These are phyloP conservation scores for Penicillium desertorum DNA, from an alignment of 495 filamentous ascomycete genomes.

Conservation along the genomic window DNA sequence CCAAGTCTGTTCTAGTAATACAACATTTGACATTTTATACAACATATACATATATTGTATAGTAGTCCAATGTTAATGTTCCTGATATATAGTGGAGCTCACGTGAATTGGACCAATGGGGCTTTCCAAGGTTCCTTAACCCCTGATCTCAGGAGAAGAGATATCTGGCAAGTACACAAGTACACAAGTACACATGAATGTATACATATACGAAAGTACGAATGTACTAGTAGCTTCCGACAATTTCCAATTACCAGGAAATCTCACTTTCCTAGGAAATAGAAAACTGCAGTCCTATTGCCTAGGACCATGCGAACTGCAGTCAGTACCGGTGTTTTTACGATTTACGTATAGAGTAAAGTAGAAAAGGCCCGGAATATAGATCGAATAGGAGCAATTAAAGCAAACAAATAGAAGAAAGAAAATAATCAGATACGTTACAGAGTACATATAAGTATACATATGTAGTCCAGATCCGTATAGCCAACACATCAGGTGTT, in stretches of 20 bases:
- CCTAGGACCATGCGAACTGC: slow-evolving; percentile 1
- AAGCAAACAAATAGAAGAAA: neutral
- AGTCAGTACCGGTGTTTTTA: slow-evolving; percentile 11
- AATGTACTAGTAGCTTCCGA: too few relatives aligned
- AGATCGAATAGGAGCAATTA: neutral
- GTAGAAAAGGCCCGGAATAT: neutral
- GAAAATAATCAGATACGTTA: neutral
- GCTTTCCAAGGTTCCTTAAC: slow-evolving; percentile 13
- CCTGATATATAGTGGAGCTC: slow-evolving; percentile 17
- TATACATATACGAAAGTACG: too few relatives aligned
- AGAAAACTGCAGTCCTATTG: neutral
- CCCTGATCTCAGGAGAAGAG: slow-evolving; percentile 25
- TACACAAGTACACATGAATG: neutral
- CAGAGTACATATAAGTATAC: neutral
- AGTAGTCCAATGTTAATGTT: neutral
- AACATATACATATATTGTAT: too few relatives aligned
- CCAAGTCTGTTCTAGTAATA: neutral
- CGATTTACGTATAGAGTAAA: neutral
- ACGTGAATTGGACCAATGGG: slow-evolving; percentile 17
- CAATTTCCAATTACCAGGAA: neutral
- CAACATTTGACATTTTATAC: neutral
- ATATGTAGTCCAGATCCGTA: neutral
- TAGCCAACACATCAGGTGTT: slow-evolving; percentile 2
- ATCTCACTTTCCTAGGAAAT: neutral
- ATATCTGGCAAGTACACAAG: slow-evolving; percentile 7